Evolutionary conservation across 108 stramenopile genomes (phyloP), one percentile per base, ranked within the genome.

Genomic region (Schizochytrium sp.): DNA sequence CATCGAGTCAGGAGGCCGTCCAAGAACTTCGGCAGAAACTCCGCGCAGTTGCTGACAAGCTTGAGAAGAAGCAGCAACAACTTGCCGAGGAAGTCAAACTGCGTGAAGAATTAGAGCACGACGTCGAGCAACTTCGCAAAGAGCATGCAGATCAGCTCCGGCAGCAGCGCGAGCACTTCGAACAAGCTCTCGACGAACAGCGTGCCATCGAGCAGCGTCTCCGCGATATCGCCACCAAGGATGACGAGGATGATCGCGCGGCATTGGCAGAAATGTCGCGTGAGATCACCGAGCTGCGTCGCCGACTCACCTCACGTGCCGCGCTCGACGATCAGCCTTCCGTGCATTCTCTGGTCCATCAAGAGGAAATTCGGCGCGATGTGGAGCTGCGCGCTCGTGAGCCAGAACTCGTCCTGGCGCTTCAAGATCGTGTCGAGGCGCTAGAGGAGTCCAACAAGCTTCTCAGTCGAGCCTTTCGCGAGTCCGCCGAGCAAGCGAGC

Each of bases 371-470:
- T 0, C 34, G 2, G 34, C 34, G 34, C 34, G 34, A 34, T 0
- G 2, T 34, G 34, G 34, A 34, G 34, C 34, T 34, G 34, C 34
- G 34, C 34, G 34, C 34, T 57, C 55, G 8, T 23, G 63, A 28
- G 34, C 6, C 14, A 6, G 48, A 12, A 12, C 23, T 83, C 28
- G 76, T 83, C 4, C 45, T 53, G 14, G 76, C 76, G n/a, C 51
- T 83, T 47, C 76, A 83, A 12, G 48, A 53, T 12, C 76, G 76
- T 12, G 45, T 83, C 45, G 76, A 83, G 25, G 76, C 76, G 18
- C 76, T 83, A 12, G 76, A 83, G 23, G 76, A 83, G 25, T 83
- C 51, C 51, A 83, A 83, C 76, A 83, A 83, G 51, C 48, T 47
- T 23, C 51, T 83, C 76, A 83, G 76, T 23, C 76, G 76, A 0